phyloP scores from a whole-genome alignment of 352 stramenopile species.

The Blastocystis sp. region DNA sequence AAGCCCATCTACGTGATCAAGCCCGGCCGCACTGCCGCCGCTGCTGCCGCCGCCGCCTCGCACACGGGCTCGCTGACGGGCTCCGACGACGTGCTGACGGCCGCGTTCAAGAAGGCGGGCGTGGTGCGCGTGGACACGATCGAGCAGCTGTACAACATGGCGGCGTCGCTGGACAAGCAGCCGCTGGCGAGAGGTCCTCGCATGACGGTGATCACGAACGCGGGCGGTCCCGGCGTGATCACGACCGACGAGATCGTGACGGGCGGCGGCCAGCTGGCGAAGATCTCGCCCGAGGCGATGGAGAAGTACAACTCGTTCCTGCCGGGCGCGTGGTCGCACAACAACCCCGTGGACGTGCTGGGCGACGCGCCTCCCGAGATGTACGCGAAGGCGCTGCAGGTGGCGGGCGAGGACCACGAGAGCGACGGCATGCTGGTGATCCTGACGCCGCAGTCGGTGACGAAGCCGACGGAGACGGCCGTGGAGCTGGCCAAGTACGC shows the following conservation, averaged over 20 bases:
- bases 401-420: constrained; percentile 71
- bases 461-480: constrained; percentile 72
- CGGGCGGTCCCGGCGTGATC: constrained; percentile 72
- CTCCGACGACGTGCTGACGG: too few species aligned
- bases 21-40: constrained; percentile 71
- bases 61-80: constrained; percentile 70
- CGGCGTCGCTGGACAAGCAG: constrained; percentile 72
- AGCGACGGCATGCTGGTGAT: constrained; percentile 73
- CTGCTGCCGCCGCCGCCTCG: constrained; percentile 71
- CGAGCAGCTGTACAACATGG: constrained; percentile 73
- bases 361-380: constrained; percentile 72
- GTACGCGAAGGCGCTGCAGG: constrained; percentile 72
- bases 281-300: constrained; percentile 72
- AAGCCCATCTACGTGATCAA: constrained; percentile 74
- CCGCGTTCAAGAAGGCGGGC: too few species aligned
- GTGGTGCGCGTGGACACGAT: constrained; percentile 73
- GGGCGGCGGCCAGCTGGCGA: background rate
- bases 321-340: constrained; percentile 70
- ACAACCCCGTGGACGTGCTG: constrained; percentile 73
- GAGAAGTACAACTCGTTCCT: constrained; percentile 72
- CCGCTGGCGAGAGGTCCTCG: constrained; percentile 68
- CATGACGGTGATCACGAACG: constrained; percentile 73
- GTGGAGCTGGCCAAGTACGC: constrained; percentile 72
- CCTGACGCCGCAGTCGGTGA: constrained; percentile 74
- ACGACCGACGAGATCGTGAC: constrained; percentile 72